Conservation (phyloP, 2,329 filamentous ascomycete species). For the Epicoccum nigrum region DNA sequence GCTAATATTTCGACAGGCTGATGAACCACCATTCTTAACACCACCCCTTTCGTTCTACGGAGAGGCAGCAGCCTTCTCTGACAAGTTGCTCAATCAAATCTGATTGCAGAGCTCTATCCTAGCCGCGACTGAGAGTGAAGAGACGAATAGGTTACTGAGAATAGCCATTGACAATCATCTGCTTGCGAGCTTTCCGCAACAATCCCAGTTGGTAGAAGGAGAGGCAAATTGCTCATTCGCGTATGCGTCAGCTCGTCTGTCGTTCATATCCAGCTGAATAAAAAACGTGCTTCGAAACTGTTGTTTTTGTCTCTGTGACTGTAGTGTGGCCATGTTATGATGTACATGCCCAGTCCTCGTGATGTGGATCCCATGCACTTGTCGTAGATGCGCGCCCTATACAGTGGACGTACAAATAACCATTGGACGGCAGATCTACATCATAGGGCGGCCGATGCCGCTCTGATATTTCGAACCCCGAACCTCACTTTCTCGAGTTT, state of each 20-base stretch:
- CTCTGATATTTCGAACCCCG: constrained; percentile 8
- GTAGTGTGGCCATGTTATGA: no score
- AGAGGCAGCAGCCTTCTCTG: constrained; percentile 38
- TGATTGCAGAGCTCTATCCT: constrained; percentile 26
- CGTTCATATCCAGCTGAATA: constrained; percentile 37
- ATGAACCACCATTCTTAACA: constrained; percentile 47
- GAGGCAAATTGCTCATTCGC: constrained; percentile 31
- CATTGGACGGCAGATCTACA: constrained; percentile 10
- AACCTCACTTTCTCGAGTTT: constrained; percentile 1
- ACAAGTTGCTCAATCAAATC: constrained; percentile 22
- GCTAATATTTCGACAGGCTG: constrained; percentile 27
- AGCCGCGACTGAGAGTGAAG: constrained; percentile 21
- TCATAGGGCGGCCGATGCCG: constrained; percentile 20
- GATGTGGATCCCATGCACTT: neutral
- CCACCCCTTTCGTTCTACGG: constrained; percentile 45
- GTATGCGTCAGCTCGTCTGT: constrained; percentile 37
- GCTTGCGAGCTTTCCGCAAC: constrained; percentile 34
- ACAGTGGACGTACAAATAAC: constrained; percentile 1
- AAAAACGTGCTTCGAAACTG: constrained; percentile 20
- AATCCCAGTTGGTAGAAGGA: constrained; percentile 29
- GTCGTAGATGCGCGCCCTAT: constrained; percentile 3
- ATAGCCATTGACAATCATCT: constrained; percentile 37
- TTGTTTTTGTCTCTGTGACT: no score
- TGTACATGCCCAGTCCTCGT: neutral
- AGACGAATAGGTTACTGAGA: constrained; percentile 21